Evolutionary conservation across 2,329 filamentous ascomycete species (phyloP).

Genomic region (Stylonectria norvegica): DNA sequence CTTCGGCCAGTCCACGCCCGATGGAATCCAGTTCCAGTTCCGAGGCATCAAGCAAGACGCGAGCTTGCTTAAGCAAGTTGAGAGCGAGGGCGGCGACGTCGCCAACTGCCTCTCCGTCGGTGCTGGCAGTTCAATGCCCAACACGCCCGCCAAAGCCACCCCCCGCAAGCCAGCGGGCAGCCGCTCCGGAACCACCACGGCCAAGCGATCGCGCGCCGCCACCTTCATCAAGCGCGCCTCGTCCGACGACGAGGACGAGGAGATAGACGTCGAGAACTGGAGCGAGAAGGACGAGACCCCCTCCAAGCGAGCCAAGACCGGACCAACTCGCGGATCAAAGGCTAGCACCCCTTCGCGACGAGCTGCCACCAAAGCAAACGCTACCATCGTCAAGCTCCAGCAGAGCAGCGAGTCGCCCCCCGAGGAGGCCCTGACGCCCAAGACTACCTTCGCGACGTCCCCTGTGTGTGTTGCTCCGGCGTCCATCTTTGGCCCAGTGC

Average conservation of each 20-base stretch:
- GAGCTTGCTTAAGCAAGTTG: conserved; percentile 43
- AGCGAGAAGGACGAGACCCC: conserved; percentile 36
- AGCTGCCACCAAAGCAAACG: conserved; percentile 32
- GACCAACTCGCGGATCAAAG: conserved; percentile 21
- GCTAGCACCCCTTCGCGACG: conserved; percentile 28
- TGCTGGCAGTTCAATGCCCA: conserved; percentile 21
- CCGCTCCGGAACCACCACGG: conserved; percentile 27
- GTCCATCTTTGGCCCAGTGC: conserved; percentile 24
- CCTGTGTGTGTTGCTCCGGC: conserved; percentile 4
- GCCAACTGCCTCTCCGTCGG: conserved; percentile 35
- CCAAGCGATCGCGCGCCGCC: conserved; percentile 19
- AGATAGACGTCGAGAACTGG: conserved; percentile 28
- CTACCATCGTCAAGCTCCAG: conserved; percentile 32
- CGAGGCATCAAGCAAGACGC: conserved; percentile 53
- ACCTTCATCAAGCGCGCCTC: conserved; percentile 27
- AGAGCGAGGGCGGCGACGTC: conserved; percentile 45
- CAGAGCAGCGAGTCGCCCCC: conserved; percentile 27
- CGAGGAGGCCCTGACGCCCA: conserved; percentile 14
- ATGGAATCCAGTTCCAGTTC: conserved; percentile 60
- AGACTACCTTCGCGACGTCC: not conserved
- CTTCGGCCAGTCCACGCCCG: conserved; percentile 56
- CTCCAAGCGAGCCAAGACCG: conserved; percentile 33
- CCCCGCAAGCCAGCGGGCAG: conserved; percentile 16
- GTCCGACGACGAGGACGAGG: conserved; percentile 26
- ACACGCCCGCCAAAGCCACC: conserved; percentile 30